Evolutionary conservation across 2,329 filamentous ascomycete genomes (phyloP).

Genomic region (Alternaria sp.): DNA sequence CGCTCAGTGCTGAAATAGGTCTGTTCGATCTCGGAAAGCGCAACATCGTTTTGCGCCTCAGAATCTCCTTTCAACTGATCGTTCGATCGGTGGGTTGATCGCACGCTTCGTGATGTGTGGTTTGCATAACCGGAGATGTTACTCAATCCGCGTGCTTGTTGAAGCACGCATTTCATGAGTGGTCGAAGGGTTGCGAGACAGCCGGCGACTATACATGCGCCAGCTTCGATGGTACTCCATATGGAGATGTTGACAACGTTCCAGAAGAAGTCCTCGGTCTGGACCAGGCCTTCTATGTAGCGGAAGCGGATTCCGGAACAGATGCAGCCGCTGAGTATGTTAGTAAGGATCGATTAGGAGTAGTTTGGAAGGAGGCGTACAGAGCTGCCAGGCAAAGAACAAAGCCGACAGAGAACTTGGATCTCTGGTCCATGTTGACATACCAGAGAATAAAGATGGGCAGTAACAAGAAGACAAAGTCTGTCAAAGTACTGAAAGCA

Average conservation of each 20-base stretch:
- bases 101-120: constrained; percentile 11
- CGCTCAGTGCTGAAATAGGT: not conserved
- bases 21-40: not conserved
- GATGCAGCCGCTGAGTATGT: constrained; percentile 59
- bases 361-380: constrained; percentile 26
- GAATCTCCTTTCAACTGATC: not conserved
- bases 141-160: constrained; percentile 2
- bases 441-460: constrained; percentile 62
- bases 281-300: constrained; percentile 53
- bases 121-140: constrained; percentile 8
- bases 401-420: constrained; percentile 63
- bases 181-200: constrained; percentile 63
- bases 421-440: constrained; percentile 62
- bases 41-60: not conserved
- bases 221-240: constrained; percentile 50
- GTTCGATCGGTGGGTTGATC: constrained; percentile 12
- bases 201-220: constrained; percentile 57
- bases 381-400: constrained; percentile 60
- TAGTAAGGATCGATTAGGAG: constrained; percentile 10
- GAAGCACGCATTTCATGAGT: constrained; percentile 48
- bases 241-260: constrained; percentile 58
- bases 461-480: constrained; percentile 43
- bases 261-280: constrained; percentile 57
- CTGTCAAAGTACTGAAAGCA: constrained; percentile 42
- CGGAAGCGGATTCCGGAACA: constrained; percentile 63